phyloP scores from a whole-genome alignment of 225 moss, liverwort and hornwort genomes.

The Bryoerythrophyllum caledonicum region DNA sequence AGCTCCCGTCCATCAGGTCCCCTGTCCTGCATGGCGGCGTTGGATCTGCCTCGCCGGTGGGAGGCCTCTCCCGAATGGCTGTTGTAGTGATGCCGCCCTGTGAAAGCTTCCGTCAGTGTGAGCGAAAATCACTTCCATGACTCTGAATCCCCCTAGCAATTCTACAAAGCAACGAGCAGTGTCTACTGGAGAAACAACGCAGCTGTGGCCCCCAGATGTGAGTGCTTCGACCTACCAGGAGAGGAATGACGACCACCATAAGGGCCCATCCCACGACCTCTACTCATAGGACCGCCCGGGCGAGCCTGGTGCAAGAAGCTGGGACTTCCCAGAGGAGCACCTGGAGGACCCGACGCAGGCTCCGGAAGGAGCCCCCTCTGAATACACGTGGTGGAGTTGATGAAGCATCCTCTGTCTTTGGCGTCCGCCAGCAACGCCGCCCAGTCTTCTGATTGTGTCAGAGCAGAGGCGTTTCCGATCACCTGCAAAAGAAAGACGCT shows the following conservation, averaged over 20 bases:
- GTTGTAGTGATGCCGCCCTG: conserved; percentile 48
- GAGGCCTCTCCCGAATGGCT: conserved; percentile 46
- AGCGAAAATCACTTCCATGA: background rate
- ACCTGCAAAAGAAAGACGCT: conserved; percentile 51
- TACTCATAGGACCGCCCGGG: conserved; percentile 35
- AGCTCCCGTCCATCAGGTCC: conserved; percentile 54
- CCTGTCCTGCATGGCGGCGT: conserved; percentile 39
- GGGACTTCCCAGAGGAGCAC: conserved; percentile 44
- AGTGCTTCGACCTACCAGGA: conserved; percentile 33
- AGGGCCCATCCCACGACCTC: conserved; percentile 49
- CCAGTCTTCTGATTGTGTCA: conserved; percentile 96
- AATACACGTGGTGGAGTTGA: conserved; percentile 68
- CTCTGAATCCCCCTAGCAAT: background rate
- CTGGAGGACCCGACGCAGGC: conserved; percentile 38
- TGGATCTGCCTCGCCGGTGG: conserved; percentile 50
- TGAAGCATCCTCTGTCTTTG: conserved; percentile 68
- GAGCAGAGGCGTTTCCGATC: conserved; percentile 94
- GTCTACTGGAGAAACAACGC: background rate
- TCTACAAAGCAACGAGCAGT: background rate
- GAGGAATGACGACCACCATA: conserved; percentile 50
- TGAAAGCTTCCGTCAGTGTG: conserved; percentile 13
- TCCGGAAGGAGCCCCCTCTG: conserved; percentile 86
- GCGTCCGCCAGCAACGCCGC: conserved; percentile 85
- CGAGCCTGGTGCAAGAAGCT: conserved; percentile 55
- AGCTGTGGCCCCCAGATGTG: background rate